Evolutionary conservation across 164 flowering plant species (phyloP).

Genomic region (Stephania japonica): DNA sequence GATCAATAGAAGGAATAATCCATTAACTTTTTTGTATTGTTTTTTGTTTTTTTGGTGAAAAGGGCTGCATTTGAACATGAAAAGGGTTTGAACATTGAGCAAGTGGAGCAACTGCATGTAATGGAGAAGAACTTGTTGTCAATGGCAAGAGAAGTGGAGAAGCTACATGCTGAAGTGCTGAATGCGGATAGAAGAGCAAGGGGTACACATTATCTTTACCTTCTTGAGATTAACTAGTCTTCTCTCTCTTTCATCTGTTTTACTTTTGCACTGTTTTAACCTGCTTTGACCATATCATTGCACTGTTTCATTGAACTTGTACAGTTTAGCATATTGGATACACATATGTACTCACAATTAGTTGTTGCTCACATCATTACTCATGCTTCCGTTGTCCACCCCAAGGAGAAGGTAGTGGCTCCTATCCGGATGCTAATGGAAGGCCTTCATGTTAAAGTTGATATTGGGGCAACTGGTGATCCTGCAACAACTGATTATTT

Average conservation of each 20-base stretch:
- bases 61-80: constrained; percentile 70
- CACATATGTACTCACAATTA: not conserved
- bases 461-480: constrained; percentile 20
- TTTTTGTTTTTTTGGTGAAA: constrained; percentile 5
- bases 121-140: constrained; percentile 62
- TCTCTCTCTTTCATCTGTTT: not conserved
- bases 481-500: constrained; percentile 21
- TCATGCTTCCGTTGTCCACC: constrained; percentile 29
- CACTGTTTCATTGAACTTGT: not conserved
- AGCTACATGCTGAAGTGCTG: constrained; percentile 43
- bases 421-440: constrained; percentile 33
- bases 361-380: constrained; percentile 22
- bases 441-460: constrained; percentile 28
- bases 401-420: constrained; percentile 20
- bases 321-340: not conserved
- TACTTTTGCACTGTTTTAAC: not conserved
- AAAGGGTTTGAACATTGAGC: constrained; percentile 55
- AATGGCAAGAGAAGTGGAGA: constrained; percentile 70
- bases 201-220: constrained; percentile 29
- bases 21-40: not conserved
- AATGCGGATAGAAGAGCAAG: constrained; percentile 52
- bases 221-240: not conserved
- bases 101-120: constrained; percentile 59
- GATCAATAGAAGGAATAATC: too few species aligned
- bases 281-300: not conserved